Base-by-base conservation (phyloP, 495 filamentous ascomycete species). In the Annulohypoxylon maeteangense region DNA sequence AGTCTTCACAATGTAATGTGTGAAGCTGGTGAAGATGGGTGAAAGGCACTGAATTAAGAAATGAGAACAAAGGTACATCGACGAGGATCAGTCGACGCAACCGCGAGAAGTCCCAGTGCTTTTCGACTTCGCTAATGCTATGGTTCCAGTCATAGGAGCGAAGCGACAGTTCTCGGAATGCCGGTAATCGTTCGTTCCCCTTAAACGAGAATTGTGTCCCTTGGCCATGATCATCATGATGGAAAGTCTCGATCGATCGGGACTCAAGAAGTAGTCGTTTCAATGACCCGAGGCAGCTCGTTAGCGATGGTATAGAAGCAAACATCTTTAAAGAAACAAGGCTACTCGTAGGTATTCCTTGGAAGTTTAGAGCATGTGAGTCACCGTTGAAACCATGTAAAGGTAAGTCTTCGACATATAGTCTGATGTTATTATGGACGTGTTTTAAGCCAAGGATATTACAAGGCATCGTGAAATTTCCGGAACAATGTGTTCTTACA, bases 131-230 rank as follows among this genome's bases (percentile, higher is more conserved):
- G 7, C 54, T 63, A 0, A 34, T 7, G 18, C 12, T 27, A 38
- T 81, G 79, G 7, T 74, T 73, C 79, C 79, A 81, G 55, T 80
- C 66, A 45, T 81, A 81, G 1, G 64, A 75, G 29, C 65, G 74
- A 10, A 81, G 61, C n/a, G 16, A 72, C 12, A 81, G 62, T 1
- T 75, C 69, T 23, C 63, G 44, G 2, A 80, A 73, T 7, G 78
- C 60, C 3, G 78, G 78, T 4, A 81, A 38, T 22, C 78, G 75
- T 45, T 81, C 78, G 14, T 50, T 54, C 3, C 11, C 66, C 4
- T 55, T 45, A 8, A 81, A 78, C 12, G 29, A 29, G 32, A 81
- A 79, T 8, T 47, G 56, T 11, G 70, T 76, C 2, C 75, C 75
- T 53, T 78, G 73, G 7, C 76, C 75, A 14, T 71, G 57, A 54